Base-by-base conservation (phyloP, 2,329 filamentous ascomycete species). In the Myotisia sp. region DNA sequence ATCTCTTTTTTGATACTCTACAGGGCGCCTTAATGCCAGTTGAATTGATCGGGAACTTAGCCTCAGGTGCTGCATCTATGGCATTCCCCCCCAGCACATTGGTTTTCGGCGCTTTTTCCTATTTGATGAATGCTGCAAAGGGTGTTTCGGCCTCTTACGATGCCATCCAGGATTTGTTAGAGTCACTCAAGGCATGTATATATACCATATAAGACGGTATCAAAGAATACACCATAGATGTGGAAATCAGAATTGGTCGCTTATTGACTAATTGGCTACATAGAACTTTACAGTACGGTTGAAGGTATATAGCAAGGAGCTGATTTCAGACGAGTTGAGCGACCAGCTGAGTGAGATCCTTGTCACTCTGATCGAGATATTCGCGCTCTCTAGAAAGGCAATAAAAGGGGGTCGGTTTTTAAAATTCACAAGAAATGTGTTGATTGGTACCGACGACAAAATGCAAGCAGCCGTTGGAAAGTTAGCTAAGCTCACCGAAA, bases 111-210 rank as follows among this genome's bases (percentile, higher is more conserved):
- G 63, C 63, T 9, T 21, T 34, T 5, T 19, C 17, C 17, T 27
- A 5, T 35, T 47, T 68, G 6, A 51, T 67, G 12, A 52, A 52
- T 21, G 61, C 63, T 6, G 64, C 63, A 2, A 55, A 56, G 13
- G 56, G 63, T 32, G 63, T 66, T 10, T 64, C 60, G 0, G 45
- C 55, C 0, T 53, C 54, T 5, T 67, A 67, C 30, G 60, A 67
- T 42, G 54, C 54, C 4, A 66, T 67, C 5, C 42, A 60, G 2
- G 60, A 62, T 29, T 44, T 67, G 16, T 62, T 67, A 44, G 53
- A 53, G 7, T 53, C 56, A 20, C 44, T 65, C 7, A 38, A 41
- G 38, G 33, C 34, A 43, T 34, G 34, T 31, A 14, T 34, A 36
- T 9, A 5, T 26, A n/a, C 18, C 22, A 26, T 22, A 12, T n/a